phyloP scores from a whole-genome alignment of 2,329 filamentous ascomycete species.

The Hypoxylon sp. region DNA sequence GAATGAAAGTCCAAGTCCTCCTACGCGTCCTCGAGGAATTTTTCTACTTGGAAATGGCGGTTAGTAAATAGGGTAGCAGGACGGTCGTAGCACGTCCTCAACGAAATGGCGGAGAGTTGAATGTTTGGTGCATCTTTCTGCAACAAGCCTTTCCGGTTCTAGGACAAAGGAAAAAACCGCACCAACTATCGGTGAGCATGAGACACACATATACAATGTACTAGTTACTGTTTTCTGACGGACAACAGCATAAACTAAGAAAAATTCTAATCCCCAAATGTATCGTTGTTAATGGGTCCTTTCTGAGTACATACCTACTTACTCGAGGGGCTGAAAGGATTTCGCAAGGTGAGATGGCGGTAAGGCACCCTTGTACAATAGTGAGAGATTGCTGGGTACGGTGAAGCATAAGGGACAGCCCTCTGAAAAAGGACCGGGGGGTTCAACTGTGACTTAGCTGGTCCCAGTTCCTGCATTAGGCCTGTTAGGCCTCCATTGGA shows the following conservation, averaged over 20 bases:
- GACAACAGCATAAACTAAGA: constrained; percentile 43
- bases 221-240: constrained; percentile 36
- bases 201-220: constrained; percentile 52
- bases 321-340: constrained; percentile 43
- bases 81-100: constrained; percentile 47
- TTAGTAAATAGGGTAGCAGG: constrained; percentile 45
- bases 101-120: constrained; percentile 51
- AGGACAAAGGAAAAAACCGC: constrained; percentile 50
- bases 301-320: constrained; percentile 44
- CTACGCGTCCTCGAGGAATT: constrained; percentile 34
- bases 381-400: constrained; percentile 41
- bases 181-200: constrained; percentile 57
- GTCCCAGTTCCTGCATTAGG: constrained; percentile 54
- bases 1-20: constrained; percentile 41
- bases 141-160: constrained; percentile 55
- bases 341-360: constrained; percentile 47
- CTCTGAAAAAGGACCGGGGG: constrained; percentile 15
- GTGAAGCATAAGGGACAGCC: constrained; percentile 40
- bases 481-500: constrained; percentile 40
- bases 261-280: constrained; percentile 37
- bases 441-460: constrained; percentile 34
- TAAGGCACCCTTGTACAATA: constrained; percentile 43
- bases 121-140: constrained; percentile 50
- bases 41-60: constrained; percentile 45
- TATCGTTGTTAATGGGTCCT: constrained; percentile 46